Evolutionary conservation across 2,329 filamentous ascomycete species (phyloP).

Genomic region (Cucurbitaria berberidis): DNA sequence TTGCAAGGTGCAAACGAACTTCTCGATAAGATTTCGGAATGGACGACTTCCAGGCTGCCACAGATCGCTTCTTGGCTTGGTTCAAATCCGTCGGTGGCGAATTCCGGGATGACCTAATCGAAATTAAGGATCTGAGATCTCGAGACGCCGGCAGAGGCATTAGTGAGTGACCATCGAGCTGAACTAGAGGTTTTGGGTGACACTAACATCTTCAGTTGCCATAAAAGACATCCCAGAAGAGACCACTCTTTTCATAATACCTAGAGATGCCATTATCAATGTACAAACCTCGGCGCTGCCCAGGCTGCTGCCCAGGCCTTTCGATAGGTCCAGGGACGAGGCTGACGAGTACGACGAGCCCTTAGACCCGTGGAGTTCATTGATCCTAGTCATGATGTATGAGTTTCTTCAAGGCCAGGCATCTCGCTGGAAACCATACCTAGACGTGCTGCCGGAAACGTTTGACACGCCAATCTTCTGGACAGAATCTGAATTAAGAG

Average conservation of each 20-base stretch:
- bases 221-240: slow-evolving; percentile 23
- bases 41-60: slow-evolving; percentile 23
- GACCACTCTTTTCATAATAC: slow-evolving; percentile 27
- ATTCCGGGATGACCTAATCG: slow-evolving; percentile 28
- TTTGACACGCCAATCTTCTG: slow-evolving; percentile 36
- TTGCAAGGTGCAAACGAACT: background rate
- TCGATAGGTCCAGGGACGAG: slow-evolving; percentile 18
- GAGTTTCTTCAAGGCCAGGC: slow-evolving; percentile 26
- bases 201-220: slow-evolving; percentile 11
- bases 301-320: slow-evolving; percentile 20
- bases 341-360: slow-evolving; percentile 22
- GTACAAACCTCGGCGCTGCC: slow-evolving; percentile 25
- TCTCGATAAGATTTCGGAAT: slow-evolving; percentile 1
- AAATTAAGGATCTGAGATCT: slow-evolving; percentile 25
- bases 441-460: slow-evolving; percentile 23
- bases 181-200: background rate
- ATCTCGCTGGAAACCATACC: slow-evolving; percentile 31
- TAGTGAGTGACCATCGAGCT: slow-evolving; percentile 9
- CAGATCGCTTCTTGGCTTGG: slow-evolving; percentile 25
- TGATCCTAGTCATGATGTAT: slow-evolving; percentile 30
- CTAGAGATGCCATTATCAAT: slow-evolving; percentile 28
- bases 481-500: slow-evolving; percentile 23
- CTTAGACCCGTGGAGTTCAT: slow-evolving; percentile 27
- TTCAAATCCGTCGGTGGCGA: slow-evolving; percentile 28
- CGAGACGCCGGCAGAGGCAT: slow-evolving; percentile 32